Base-by-base conservation (phyloP, 2,329 filamentous ascomycete species). In the Microsporum canis region DNA sequence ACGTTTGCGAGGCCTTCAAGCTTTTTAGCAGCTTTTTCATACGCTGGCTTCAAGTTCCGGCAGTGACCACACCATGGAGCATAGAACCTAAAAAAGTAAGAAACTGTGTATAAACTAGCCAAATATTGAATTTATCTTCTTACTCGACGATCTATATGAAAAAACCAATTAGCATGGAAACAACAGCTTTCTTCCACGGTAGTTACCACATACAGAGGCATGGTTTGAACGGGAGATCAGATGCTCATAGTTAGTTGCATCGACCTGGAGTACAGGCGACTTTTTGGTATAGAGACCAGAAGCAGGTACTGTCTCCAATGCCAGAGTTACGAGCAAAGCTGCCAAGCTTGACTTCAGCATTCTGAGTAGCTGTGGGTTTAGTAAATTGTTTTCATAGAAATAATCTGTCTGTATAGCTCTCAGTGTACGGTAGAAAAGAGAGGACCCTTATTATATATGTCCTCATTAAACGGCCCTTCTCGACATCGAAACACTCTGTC, bases 11-110 rank as follows among this genome's bases (percentile, higher is more conserved):
- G 82, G 12, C 94, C 94, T n/a, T 88, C 84, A 62, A 99, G 86
- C 68, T 86, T 90, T 69, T 87, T 88, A 68, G 94, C 94, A 1
- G 87, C 91, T 75, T 96, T 96, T 75, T 97, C 92, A 76, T 94
- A 99, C 51, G 89, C 89, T 2, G 91, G 92, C 77, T 96, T 91
- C 70, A 99, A 87, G 76, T 88, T 96, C 77, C 96, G 83, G 79
- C 94, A 99, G 77, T 97, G 94, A 47, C 92, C 94, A 70, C 94
- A 97, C 92, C 92, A 97, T 29, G 92, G 92, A 6, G 92, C 92
- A 71, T 96, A 97, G 81, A 97, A 97, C 76, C 91, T 89, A 72
- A 67, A 60, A 65, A 65, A 58, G 56, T 61, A 59, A 62, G 62
- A 27, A 62, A 65, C 57, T 47, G 57, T 58, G 58, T 61, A 55